Conservation (phyloP, 2,329 filamentous ascomycete species). For the Biscogniauxia sp. region DNA sequence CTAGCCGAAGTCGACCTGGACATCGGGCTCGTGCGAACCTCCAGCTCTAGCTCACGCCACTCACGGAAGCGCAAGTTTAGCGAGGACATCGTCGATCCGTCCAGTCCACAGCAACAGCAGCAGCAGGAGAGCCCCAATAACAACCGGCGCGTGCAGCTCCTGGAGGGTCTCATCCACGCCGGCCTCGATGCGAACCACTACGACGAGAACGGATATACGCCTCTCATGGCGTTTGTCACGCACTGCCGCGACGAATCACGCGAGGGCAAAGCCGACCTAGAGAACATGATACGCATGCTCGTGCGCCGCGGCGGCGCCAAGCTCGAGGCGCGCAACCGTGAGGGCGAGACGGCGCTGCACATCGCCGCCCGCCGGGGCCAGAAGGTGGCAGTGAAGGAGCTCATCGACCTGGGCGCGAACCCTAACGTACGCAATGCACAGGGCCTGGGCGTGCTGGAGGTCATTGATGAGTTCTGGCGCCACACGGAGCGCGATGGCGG, state of each 20-base stretch:
- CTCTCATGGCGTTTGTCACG: conserved; percentile 54
- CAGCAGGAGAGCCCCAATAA: background rate
- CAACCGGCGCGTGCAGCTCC: conserved; percentile 17
- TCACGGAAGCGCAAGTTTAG: conserved; percentile 38
- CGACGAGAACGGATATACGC: conserved; percentile 50
- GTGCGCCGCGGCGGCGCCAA: conserved; percentile 39
- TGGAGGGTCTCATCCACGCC: conserved; percentile 34
- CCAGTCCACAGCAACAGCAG: conserved; percentile 1
- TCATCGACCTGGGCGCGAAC: conserved; percentile 47
- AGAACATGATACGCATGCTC: conserved; percentile 43
- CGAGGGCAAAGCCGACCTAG: conserved; percentile 50
- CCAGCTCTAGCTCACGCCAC: conserved; percentile 19
- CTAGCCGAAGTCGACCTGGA: conserved; percentile 53
- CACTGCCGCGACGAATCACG: conserved; percentile 39
- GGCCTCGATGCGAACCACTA: conserved; percentile 52
- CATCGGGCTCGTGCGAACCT: conserved; percentile 24
- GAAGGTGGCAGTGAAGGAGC: conserved; percentile 48
- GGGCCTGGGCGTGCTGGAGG: conserved; percentile 44
- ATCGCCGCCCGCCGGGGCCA: conserved; percentile 52
- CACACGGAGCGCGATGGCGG: conserved; percentile 32
- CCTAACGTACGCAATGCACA: conserved; percentile 45
- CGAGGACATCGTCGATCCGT: conserved; percentile 19
- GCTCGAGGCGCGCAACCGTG: conserved; percentile 50
- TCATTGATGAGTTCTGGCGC: conserved; percentile 42
- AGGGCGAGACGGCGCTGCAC: conserved; percentile 55